Percentiles rank a stretch among this genome's conserved stretches.
Evolutionary conservation across 1,284 basidiomycete species (phyloP).

Genomic region (Afroboletus lepidellus): DNA sequence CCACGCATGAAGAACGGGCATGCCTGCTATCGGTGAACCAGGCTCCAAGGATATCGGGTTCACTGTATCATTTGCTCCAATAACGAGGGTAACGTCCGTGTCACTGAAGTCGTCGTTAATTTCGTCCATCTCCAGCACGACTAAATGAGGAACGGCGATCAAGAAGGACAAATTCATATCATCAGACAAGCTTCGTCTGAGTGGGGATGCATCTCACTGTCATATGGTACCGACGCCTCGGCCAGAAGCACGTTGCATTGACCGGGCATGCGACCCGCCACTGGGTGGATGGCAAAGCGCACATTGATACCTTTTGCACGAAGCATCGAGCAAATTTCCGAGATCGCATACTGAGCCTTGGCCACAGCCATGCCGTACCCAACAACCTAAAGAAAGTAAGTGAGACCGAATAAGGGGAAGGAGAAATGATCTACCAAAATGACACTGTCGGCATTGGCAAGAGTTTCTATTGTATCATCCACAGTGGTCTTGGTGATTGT

Average conservation of each 20-base stretch:
- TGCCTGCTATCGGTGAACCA: conserved; percentile 82
- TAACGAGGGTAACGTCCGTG: conserved; percentile 81
- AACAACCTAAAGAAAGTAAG: conserved; percentile 54
- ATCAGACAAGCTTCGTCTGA: conserved; percentile 1
- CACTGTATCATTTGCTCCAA: conserved; percentile 88
- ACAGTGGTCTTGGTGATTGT: conserved; percentile 72
- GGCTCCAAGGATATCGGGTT: conserved; percentile 87
- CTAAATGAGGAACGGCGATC: conserved; percentile 37
- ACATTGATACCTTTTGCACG: conserved; percentile 73
- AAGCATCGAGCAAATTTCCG: conserved; percentile 73
- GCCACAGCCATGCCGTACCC: conserved; percentile 90
- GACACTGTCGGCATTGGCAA: conserved; percentile 78
- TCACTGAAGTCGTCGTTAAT: conserved; percentile 87
- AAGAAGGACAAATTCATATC: neutral
- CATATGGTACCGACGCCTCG: conserved; percentile 85
- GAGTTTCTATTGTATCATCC: conserved; percentile 76
- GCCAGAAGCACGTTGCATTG: conserved; percentile 86
- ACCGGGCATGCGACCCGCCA: conserved; percentile 77
- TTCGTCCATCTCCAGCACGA: conserved; percentile 88
- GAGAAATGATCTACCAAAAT: conserved; percentile 54
- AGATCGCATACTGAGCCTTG: conserved; percentile 84
- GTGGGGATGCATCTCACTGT: conserved; percentile 53
- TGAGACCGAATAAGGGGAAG: conserved; percentile 3
- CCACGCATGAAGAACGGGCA: conserved; percentile 88
- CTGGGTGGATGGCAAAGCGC: conserved; percentile 65